Evolutionary conservation across 2,329 filamentous ascomycete genomes (phyloP).

Genomic region (Fusarium irregulare): DNA sequence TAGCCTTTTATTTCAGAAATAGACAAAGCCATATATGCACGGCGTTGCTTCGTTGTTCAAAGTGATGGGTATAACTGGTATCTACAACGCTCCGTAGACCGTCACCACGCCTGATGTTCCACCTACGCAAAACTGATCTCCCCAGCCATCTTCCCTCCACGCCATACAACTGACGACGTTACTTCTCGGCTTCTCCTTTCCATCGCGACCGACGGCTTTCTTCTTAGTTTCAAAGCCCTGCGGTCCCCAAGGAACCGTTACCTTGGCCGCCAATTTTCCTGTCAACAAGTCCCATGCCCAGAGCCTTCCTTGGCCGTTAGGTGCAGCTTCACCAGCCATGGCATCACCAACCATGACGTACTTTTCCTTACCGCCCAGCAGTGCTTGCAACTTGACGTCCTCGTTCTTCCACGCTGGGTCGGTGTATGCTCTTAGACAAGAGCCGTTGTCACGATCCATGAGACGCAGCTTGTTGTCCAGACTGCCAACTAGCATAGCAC

Average conservation of each 20-base stretch:
- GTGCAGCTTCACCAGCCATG: conserved; percentile 51
- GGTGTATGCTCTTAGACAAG: conserved; percentile 77
- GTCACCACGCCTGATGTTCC: conserved; percentile 75
- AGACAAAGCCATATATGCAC: background rate
- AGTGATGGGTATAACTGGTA: conserved; percentile 24
- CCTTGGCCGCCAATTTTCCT: conserved; percentile 72
- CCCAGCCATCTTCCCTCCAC: conserved; percentile 71
- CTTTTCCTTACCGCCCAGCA: conserved; percentile 80
- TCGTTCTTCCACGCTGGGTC: conserved; percentile 70
- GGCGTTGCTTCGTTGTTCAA: background rate
- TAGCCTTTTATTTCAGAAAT: conserved; percentile 3
- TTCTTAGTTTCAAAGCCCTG: conserved; percentile 60
- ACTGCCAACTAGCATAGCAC: conserved; percentile 77
- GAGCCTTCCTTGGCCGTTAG: conserved; percentile 66
- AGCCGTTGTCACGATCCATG: conserved; percentile 81
- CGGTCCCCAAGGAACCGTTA: conserved; percentile 70
- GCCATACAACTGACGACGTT: conserved; percentile 72
- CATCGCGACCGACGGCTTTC: conserved; percentile 68
- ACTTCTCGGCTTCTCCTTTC: conserved; percentile 67
- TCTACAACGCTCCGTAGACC: conserved; percentile 62
- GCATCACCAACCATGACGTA: conserved; percentile 87
- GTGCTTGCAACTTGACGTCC: conserved; percentile 78
- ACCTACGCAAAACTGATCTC: conserved; percentile 73
- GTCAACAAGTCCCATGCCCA: conserved; percentile 88
- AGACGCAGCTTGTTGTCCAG: conserved; percentile 82